Conservation (phyloP, 2,329 filamentous ascomycete genomes). For the Cryphonectria japonica region DNA sequence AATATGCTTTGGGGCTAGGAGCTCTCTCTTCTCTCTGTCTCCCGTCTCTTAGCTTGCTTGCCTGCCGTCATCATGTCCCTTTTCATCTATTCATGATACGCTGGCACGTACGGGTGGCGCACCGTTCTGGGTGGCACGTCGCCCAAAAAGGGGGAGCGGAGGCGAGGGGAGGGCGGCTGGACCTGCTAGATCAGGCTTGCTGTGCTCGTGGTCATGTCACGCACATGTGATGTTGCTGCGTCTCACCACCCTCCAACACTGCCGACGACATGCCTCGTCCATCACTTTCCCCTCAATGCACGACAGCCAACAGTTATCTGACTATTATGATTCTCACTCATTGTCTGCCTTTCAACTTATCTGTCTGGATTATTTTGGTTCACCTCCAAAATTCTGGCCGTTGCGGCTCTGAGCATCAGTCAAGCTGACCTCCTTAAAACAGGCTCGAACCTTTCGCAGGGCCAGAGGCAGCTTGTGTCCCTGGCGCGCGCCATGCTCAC, state of each 20-base stretch:
- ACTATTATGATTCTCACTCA: background rate
- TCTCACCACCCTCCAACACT: slow-evolving; percentile 21
- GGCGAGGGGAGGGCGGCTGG: slow-evolving; percentile 13
- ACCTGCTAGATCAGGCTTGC: slow-evolving; percentile 23
- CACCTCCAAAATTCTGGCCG: no score
- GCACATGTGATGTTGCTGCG: slow-evolving; percentile 8
- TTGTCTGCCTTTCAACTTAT: no score
- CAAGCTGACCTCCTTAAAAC: slow-evolving; percentile 30
- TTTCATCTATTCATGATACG: background rate
- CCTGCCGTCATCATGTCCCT: background rate
- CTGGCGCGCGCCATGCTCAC: slow-evolving; percentile 92
- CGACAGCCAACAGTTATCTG: background rate
- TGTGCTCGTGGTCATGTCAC: slow-evolving; percentile 20
- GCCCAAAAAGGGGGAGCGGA: background rate
- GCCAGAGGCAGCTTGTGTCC: slow-evolving; percentile 92
- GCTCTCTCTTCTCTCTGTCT: background rate
- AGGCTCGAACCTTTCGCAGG: slow-evolving; percentile 95
- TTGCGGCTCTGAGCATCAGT: slow-evolving; percentile 7
- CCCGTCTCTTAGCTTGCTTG: background rate
- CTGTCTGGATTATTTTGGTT: no score
- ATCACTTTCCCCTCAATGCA: background rate
- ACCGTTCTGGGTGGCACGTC: slow-evolving; percentile 1
- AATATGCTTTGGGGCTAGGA: background rate
- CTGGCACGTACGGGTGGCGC: background rate
- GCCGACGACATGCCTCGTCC: slow-evolving; percentile 21